A percentile compares a stretch with the other conserved stretches of the same genome.
These are phyloP conservation scores for Kwoniella shivajii DNA, from an alignment of 1,284 basidiomycete genomes.

Conservation along the genomic window DNA sequence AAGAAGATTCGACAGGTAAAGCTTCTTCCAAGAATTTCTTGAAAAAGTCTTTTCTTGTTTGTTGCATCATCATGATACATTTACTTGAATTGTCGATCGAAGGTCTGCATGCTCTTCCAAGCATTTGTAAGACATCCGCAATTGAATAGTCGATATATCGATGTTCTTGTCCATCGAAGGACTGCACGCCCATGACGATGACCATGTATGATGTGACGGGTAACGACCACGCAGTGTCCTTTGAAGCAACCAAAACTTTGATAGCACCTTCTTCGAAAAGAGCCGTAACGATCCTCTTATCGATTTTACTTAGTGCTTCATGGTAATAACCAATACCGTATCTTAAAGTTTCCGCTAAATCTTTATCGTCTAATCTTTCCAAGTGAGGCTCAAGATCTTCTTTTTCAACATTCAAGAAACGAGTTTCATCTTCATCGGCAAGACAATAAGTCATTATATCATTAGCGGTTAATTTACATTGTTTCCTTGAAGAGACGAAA, in stretches of 20 bases:
- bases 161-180: conserved; percentile 92
- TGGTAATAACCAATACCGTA: conserved; percentile 96
- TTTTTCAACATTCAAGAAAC: conserved; percentile 88
- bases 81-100: conserved; percentile 80
- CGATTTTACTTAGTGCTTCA: conserved; percentile 86
- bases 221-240: conserved; percentile 95
- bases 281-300: conserved; percentile 91
- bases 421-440: conserved; percentile 79
- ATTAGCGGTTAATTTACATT: conserved; percentile 89
- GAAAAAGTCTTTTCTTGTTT: conserved; percentile 96
- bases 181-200: conserved; percentile 97
- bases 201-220: conserved; percentile 95
- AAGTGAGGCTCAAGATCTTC: conserved; percentile 85
- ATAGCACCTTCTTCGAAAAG: conserved; percentile 93
- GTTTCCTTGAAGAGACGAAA: conserved; percentile 91
- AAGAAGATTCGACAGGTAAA: conserved; percentile 93
- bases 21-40: conserved; percentile 98
- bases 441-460: conserved; percentile 87
- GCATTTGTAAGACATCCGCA: conserved; percentile 98
- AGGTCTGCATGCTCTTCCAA: conserved; percentile 92
- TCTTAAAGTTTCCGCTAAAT: conserved; percentile 77
- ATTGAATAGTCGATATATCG: conserved; percentile 97
- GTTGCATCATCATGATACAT: conserved; percentile 95
- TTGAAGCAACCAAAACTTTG: conserved; percentile 89
- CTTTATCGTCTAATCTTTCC: conserved; percentile 77